Percentiles rank a stretch among this genome's conserved stretches.
These are phyloP conservation scores for Sporobolomyces pararoseus DNA, from an alignment of 768 basidiomycete species.

Conservation along the genomic window DNA sequence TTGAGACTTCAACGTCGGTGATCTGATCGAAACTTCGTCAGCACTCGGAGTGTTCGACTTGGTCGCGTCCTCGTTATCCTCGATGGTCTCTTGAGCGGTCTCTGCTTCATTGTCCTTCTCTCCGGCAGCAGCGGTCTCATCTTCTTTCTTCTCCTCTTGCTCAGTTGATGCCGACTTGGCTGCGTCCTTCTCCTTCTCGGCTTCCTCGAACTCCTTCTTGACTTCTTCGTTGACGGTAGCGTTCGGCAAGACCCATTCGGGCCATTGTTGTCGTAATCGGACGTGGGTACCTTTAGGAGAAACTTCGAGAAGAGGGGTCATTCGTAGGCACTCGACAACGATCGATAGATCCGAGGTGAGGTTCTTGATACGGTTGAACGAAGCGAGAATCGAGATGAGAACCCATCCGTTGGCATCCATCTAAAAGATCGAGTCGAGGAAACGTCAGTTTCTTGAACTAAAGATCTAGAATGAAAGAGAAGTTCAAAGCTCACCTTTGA, in stretches of 20 bases:
- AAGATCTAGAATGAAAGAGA: neutral
- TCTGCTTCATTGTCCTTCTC: too few relatives aligned
- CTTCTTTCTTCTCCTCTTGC: constrained; percentile 46
- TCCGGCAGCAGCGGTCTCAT: neutral
- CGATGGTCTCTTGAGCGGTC: neutral
- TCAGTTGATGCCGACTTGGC: constrained; percentile 43
- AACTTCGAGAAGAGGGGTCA: constrained; percentile 71
- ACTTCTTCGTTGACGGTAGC: constrained; percentile 51
- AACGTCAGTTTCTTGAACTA: neutral
- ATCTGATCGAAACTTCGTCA: neutral
- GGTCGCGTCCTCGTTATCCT: constrained; percentile 47
- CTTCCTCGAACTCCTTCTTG: constrained; percentile 34
- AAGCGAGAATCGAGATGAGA: constrained; percentile 70
- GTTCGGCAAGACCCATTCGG: constrained; percentile 61
- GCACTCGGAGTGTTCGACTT: too few relatives aligned
- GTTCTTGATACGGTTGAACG: constrained; percentile 75
- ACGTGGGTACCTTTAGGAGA: constrained; percentile 30
- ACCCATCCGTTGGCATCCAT: constrained; percentile 91
- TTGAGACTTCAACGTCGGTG: constrained; percentile 11
- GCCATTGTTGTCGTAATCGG: constrained; percentile 64
- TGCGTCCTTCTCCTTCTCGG: constrained; percentile 3
- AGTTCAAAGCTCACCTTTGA: constrained; percentile 56
- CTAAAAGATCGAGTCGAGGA: constrained; percentile 53
- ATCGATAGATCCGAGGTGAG: constrained; percentile 59
- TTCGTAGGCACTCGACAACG: constrained; percentile 65